Evolutionary conservation across 1,284 basidiomycete genomes (phyloP).

Genomic region (Agroathelia rolfsii): DNA sequence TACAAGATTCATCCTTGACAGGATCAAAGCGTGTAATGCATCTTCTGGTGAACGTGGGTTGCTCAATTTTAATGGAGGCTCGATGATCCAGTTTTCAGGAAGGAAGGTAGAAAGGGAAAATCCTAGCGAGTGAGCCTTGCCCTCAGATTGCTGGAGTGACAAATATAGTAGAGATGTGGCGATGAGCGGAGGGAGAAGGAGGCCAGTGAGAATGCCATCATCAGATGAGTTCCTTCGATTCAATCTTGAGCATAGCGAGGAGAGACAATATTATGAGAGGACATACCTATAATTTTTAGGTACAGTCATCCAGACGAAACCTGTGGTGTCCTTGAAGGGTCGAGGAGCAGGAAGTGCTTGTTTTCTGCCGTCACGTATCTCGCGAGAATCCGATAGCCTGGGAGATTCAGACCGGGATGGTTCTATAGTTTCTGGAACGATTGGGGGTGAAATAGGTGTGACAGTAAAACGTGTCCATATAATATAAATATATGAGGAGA

Average conservation of each 20-base stretch:
- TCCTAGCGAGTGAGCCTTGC: slow-evolving; percentile 14
- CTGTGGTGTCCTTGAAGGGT: slow-evolving; percentile 33
- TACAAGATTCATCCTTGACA: slow-evolving; percentile 67
- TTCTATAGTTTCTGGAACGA: no score
- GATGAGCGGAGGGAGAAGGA: slow-evolving; percentile 72
- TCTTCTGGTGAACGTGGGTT: slow-evolving; percentile 29
- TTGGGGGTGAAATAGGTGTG: no score
- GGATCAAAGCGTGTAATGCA: slow-evolving; percentile 52
- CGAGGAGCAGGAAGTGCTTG: slow-evolving; percentile 16
- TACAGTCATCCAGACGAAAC: slow-evolving; percentile 83
- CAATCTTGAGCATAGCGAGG: slow-evolving; percentile 9
- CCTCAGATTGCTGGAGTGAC: slow-evolving; percentile 26
- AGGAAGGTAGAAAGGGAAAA: no score
- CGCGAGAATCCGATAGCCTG: slow-evolving; percentile 34
- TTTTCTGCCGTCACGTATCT: slow-evolving; percentile 34
- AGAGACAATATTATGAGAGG: slow-evolving; percentile 4
- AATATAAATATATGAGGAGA: slow-evolving; percentile 52
- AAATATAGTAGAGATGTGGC: slow-evolving; percentile 55
- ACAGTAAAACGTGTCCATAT: slow-evolving; percentile 48
- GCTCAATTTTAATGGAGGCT: slow-evolving; percentile 46
- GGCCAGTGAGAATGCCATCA: slow-evolving; percentile 75
- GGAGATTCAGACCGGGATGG: slow-evolving; percentile 31
- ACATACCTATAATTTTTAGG: slow-evolving; percentile 73
- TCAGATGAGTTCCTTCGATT: slow-evolving; percentile 68
- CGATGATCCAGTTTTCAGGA: slow-evolving; percentile 67